phyloP scores from a whole-genome alignment of 192 early-diverging fungal species.

The Umbelopsis isabellina region DNA sequence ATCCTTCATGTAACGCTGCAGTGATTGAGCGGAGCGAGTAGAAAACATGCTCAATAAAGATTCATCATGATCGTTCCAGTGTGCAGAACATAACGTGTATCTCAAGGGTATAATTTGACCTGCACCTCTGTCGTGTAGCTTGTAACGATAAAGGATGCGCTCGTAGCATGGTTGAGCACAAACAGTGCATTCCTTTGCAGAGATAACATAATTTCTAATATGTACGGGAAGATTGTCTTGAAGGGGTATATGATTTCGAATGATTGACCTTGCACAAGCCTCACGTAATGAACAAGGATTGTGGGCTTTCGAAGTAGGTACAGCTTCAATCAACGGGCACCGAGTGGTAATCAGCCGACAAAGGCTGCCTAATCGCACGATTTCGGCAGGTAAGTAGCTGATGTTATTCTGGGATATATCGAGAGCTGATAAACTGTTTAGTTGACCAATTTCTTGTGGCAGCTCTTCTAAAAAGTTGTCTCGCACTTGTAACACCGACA shows the following conservation, averaged over 20 bases:
- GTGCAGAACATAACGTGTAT: constrained; percentile 68
- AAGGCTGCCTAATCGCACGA: constrained; percentile 64
- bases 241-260: constrained; percentile 66
- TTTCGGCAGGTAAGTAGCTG: constrained; percentile 65
- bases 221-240: constrained; percentile 49
- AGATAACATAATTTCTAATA: constrained; percentile 63
- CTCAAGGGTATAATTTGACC: constrained; percentile 54
- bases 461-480: constrained; percentile 60
- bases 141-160: constrained; percentile 53
- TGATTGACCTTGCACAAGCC: constrained; percentile 70
- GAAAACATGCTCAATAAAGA: constrained; percentile 60
- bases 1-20: neutral
- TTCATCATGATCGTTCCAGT: constrained; percentile 72
- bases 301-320: constrained; percentile 40
- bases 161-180: constrained; percentile 81
- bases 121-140: constrained; percentile 60
- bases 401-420: constrained; percentile 69
- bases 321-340: constrained; percentile 51
- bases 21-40: neutral
- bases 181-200: constrained; percentile 63
- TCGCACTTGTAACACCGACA: constrained; percentile 60
- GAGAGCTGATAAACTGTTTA: constrained; percentile 59
- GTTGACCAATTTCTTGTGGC: constrained; percentile 65
- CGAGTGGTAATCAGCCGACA: constrained; percentile 52
- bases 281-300: constrained; percentile 66